Evolutionary conservation across 2,329 filamentous ascomycete species (phyloP).

Genomic region (Byssothecium circinans): DNA sequence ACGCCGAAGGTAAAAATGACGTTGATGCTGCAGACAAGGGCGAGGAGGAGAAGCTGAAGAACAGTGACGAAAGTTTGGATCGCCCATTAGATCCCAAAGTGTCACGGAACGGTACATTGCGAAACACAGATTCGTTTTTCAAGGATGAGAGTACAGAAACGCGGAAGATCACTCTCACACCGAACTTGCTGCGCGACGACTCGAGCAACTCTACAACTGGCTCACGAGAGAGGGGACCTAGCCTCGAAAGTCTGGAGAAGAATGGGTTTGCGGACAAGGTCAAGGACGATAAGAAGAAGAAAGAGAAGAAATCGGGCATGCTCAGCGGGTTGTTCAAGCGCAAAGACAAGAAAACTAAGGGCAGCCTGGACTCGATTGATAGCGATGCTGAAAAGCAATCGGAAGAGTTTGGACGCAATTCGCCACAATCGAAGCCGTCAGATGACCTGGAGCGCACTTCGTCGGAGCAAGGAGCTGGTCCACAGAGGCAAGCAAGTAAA

Average conservation of each 20-base stretch:
- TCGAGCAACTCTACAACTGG: conserved; percentile 46
- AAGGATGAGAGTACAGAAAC: conserved; percentile 94
- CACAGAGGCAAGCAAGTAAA: conserved; percentile 40
- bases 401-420: conserved; percentile 40
- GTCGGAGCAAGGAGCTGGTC: conserved; percentile 30
- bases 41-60: conserved; percentile 51
- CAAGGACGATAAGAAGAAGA: conserved; percentile 75
- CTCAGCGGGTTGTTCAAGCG: conserved; percentile 70
- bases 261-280: conserved; percentile 62
- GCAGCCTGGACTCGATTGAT: conserved; percentile 36
- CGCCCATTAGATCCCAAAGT: conserved; percentile 45
- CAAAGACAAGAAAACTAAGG: conserved; percentile 62
- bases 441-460: conserved; percentile 34
- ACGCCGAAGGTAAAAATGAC: conserved; percentile 30
- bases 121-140: conserved; percentile 96
- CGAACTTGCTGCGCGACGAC: conserved; percentile 87
- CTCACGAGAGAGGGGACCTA: conserved; percentile 58
- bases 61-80: conserved; percentile 69
- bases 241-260: conserved; percentile 77
- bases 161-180: conserved; percentile 95
- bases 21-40: conserved; percentile 44
- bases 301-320: conserved; percentile 70
- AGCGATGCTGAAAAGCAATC: conserved; percentile 51
- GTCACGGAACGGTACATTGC: conserved; percentile 80
- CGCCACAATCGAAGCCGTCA: conserved; percentile 37